phyloP scores from a whole-genome alignment of 2,329 filamentous ascomycete genomes.

The Cladosporium sp. region DNA sequence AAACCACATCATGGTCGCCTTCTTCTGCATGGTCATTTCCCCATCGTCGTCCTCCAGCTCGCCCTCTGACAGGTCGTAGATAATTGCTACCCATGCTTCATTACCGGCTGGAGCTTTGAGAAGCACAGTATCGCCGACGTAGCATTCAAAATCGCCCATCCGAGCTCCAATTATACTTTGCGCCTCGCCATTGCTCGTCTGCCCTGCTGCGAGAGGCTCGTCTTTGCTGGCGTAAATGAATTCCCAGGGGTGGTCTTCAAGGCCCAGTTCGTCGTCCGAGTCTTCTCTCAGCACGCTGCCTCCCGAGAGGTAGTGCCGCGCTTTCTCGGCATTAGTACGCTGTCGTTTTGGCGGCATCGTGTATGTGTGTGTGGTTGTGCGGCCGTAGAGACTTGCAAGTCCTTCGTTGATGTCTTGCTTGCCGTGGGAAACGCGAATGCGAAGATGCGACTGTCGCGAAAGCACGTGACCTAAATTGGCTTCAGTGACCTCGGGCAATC shows the following conservation, averaged over 20 bases:
- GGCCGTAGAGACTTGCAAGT: no score
- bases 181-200: slow-evolving; percentile 15
- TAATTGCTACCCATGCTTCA: slow-evolving; percentile 88
- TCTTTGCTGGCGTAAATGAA: slow-evolving; percentile 53
- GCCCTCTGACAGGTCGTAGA: slow-evolving; percentile 74
- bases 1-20: slow-evolving; percentile 93
- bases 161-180: slow-evolving; percentile 68
- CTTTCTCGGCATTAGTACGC: slow-evolving; percentile 42
- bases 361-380: neutral
- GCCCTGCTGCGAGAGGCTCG: neutral
- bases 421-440: no score
- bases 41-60: slow-evolving; percentile 60
- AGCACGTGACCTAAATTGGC: no score
- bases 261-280: slow-evolving; percentile 77
- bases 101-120: slow-evolving; percentile 79
- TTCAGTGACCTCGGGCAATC: no score
- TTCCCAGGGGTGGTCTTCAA: slow-evolving; percentile 49
- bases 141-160: slow-evolving; percentile 77
- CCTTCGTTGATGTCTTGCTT: no score
- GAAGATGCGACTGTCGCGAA: no score
- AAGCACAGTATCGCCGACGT: slow-evolving; percentile 76
- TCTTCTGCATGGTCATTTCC: slow-evolving; percentile 52
- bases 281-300: slow-evolving; percentile 69
- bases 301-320: slow-evolving; percentile 49
- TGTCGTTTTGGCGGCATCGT: slow-evolving; percentile 39